Base-by-base conservation (phyloP, 2,329 filamentous ascomycete genomes). In the Fusarium sambucinum region DNA sequence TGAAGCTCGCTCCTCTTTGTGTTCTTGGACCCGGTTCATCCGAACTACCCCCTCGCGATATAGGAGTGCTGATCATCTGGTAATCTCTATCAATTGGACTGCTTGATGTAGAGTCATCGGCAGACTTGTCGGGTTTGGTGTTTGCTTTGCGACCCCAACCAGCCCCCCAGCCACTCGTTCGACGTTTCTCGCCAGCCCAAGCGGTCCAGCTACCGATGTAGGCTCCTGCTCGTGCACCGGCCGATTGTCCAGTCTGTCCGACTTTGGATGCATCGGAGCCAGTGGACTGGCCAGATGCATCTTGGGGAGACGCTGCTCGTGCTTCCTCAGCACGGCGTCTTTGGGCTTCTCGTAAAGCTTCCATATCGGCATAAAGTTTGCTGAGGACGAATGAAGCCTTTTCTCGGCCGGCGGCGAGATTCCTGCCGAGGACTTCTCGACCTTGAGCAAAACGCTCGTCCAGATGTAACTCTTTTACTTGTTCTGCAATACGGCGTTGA, bases 391-490 rank as follows among this genome's bases (percentile, higher is more conserved):
- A 91, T 21, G 91, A 94, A 1, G 97, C 92, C 80, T 95, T 96
- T 74, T 96, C 93, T 56, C 92, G 90, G 1, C 96, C 94, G 1
- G 91, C 93, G 6, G 92, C 92, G n/a, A 97, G 78, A 73, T 97
- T 94, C 63, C 94, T 90, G n/a, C 93, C 93, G 4, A 98, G 84
- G 0, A 90, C 92, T 77, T 98, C 96, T 55, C 90, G 88, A 11
- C 94, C 92, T 63, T 92, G 90, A 1, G 92, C 90, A 60, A 98
- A 89, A 11, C 92, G 89, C 77, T 98, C 96, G 77, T 99, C 96
- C 3, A 98, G 86, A 77, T 98, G 94, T 48, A 98, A 86, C 64
- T 98, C 95, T 70, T 95, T 92, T 50, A 99, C 92, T 80, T 98
- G 96, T 77, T 96, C 92, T 35, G 93, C 90, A 33, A 99, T 86